Evolutionary conservation across 2,329 filamentous ascomycete species (phyloP), one percentile per base, ranked within the genome.

Genomic region (Fusarium xyrophilum): DNA sequence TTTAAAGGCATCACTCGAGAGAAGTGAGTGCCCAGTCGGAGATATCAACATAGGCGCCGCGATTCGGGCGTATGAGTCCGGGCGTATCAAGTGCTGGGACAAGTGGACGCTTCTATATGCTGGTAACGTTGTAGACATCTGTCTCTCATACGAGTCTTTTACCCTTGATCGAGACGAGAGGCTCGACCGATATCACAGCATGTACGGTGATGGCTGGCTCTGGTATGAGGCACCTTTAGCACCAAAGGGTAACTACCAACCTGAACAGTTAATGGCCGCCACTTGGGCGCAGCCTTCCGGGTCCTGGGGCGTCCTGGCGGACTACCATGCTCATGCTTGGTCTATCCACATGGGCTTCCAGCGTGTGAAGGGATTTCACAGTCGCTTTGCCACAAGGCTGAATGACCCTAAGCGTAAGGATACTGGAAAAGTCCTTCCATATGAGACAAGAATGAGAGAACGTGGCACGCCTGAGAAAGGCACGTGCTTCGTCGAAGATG

Each of bases 311-410:
- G 46, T 58, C 33, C 40, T 57, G 43, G 60, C 32, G n/a, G 56
- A 14, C 7, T 55, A 21, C 36, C 51, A 48, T 27, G 23, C 62
- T 27, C 28, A 48, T 30, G 60, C 46, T 9, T 72, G 65, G 69
- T 47, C 65, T 17, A 73, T 74, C n/a, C 70, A 71, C n/a, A 74
- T 74, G 72, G 72, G 70, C 6, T 74, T 74, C 35, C 69, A 67
- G 7, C 67, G 69, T 2, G 69, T 74, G 13, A 68, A 27, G 19
- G 55, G 60, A 21, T 74, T 74, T 44, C 72, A 74, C 32, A 55
- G 58, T 27, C 72, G 72, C 27, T 5, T 59, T 7, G 14, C 42
- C 35, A 39, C 52, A 33, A 52, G 36, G 9, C 19, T 55, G 33
- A 55, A 47, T 14, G 33, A 32, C 23, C 28, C 21, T 19, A 19